Evolutionary conservation across 179 eudicot genomes (phyloP).

Genomic region (Carnegiea gigantea): DNA sequence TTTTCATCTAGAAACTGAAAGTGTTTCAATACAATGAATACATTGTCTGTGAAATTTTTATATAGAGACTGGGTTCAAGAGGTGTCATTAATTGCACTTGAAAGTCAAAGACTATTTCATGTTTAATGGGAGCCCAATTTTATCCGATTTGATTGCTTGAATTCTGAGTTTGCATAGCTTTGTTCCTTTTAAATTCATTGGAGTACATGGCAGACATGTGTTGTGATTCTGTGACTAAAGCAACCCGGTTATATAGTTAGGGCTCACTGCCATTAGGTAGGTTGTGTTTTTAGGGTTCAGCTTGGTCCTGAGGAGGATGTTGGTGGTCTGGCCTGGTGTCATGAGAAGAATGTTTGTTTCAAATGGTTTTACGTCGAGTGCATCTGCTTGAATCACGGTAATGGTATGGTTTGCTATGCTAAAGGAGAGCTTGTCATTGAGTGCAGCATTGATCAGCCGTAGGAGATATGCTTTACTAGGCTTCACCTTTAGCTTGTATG

Average conservation of each 20-base stretch:
- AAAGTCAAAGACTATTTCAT: too few species aligned
- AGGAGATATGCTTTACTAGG: conserved; percentile 58
- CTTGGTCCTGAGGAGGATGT: conserved; percentile 58
- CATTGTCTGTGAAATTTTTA: too few species aligned
- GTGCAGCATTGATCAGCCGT: conserved; percentile 67
- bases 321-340: conserved; percentile 73
- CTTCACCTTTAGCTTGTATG: conserved; percentile 57
- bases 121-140: too few species aligned
- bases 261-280: conserved; percentile 62
- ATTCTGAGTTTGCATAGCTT: too few species aligned
- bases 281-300: conserved; percentile 38
- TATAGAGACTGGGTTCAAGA: too few species aligned
- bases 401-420: conserved; percentile 54
- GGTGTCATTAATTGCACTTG: too few species aligned
- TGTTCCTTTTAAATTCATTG: too few species aligned
- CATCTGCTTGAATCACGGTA: conserved; percentile 63
- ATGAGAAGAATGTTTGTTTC: conserved; percentile 46
- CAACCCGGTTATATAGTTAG: conserved; percentile 28
- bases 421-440: conserved; percentile 67
- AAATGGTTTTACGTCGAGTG: conserved; percentile 57
- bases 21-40: too few species aligned
- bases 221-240: too few species aligned
- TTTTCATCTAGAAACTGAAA: too few species aligned
- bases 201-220: too few species aligned
- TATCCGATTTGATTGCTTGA: too few species aligned